Percentiles rank a stretch among this genome's conserved stretches.
Conservation (phyloP, 257 asterid species). For the Perilla frutescens region DNA sequence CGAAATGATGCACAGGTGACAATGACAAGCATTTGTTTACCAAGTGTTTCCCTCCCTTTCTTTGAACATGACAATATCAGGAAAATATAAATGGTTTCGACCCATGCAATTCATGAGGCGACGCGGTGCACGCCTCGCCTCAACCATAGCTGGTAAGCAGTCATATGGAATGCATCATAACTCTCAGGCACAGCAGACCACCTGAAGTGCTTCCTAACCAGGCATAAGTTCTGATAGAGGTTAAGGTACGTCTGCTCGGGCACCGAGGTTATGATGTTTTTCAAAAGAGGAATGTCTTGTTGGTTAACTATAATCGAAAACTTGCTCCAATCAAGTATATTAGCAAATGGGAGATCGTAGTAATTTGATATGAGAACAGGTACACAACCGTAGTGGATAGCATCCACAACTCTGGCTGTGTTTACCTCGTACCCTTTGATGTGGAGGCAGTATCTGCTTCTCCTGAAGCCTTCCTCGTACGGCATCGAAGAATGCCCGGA, state of each 20-base stretch:
- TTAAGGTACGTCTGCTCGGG: conserved; percentile 51
- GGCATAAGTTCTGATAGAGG: conserved; percentile 54
- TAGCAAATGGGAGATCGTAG: conserved; percentile 82
- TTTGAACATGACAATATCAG: background rate
- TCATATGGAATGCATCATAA: conserved; percentile 78
- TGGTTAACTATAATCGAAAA: conserved; percentile 65
- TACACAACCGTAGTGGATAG: conserved; percentile 74
- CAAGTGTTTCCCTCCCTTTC: no score
- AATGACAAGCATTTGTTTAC: no score
- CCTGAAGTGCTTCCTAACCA: conserved; percentile 67
- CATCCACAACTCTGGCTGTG: conserved; percentile 81
- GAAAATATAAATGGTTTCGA: background rate
- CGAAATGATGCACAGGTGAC: no score
- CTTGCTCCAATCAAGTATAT: conserved; percentile 71
- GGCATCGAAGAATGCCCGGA: conserved; percentile 56
- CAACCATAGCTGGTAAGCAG: conserved; percentile 78
- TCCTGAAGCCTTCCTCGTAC: conserved; percentile 70
- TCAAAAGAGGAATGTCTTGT: conserved; percentile 52
- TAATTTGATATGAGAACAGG: conserved; percentile 78
- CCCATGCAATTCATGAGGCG: conserved; percentile 10
- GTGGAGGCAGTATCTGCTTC: conserved; percentile 79
- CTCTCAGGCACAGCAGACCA: conserved; percentile 61
- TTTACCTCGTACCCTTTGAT: conserved; percentile 87
- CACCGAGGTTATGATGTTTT: conserved; percentile 54
- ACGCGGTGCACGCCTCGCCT: conserved; percentile 62